Conservation (phyloP, 169 alveolate genomes). For the Toxoplasma gondii region DNA sequence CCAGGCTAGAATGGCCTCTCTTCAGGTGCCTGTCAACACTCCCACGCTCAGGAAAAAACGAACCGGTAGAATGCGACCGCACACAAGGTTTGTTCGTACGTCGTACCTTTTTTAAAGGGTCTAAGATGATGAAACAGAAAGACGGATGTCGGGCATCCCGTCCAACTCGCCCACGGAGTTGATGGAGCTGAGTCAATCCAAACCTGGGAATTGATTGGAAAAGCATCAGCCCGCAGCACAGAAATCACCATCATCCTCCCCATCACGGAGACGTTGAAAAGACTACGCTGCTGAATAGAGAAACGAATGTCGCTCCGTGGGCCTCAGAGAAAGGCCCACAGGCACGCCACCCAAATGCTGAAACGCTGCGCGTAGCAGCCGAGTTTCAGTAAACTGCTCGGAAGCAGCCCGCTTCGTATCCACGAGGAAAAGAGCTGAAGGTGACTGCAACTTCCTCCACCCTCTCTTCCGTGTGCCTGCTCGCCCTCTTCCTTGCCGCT, state of each 20-base stretch:
- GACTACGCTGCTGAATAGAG: not conserved
- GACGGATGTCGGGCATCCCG: slow-evolving; percentile 36
- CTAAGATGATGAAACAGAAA: slow-evolving; percentile 5
- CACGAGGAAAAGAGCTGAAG: too few relatives aligned
- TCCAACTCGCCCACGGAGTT: slow-evolving; percentile 61
- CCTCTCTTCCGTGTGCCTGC: too few relatives aligned
- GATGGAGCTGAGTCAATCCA: slow-evolving; percentile 61
- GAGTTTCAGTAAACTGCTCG: too few relatives aligned
- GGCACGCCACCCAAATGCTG: too few relatives aligned
- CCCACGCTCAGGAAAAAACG: too few relatives aligned
- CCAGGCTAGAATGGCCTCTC: not conserved
- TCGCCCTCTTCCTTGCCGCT: too few relatives aligned
- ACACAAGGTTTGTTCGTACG: not conserved
- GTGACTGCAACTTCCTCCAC: too few relatives aligned
- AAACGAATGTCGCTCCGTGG: not conserved
- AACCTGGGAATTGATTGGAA: not conserved
- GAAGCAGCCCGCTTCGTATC: too few relatives aligned
- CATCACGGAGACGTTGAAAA: not conserved
- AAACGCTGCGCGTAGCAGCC: not conserved
- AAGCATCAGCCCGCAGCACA: not conserved
- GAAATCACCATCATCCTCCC: not conserved
- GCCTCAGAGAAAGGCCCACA: too few relatives aligned
- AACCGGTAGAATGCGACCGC: too few relatives aligned
- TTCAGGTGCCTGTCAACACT: not conserved
- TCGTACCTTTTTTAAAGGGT: slow-evolving; percentile 25